Base-by-base conservation (phyloP, 2,329 filamentous ascomycete genomes). In the Cyanodermella asteris region DNA sequence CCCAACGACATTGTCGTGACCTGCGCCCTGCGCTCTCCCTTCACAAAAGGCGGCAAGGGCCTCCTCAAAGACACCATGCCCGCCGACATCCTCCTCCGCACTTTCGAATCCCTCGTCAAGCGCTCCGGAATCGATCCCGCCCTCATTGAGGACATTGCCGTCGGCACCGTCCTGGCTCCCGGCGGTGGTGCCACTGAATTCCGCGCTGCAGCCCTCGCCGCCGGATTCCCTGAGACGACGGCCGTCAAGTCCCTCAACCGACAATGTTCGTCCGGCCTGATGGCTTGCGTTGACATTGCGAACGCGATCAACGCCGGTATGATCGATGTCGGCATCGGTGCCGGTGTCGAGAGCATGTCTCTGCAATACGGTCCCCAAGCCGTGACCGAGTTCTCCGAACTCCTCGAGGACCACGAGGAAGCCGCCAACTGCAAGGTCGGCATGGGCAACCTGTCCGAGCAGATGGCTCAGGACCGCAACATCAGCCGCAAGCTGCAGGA, bases 121-220 rank as follows among this genome's bases (percentile, higher is more conserved):
- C 76, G 80, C 40, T 93, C 82, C 37, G 70, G 71, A 36, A 90
- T 94, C 51, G 76, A 93, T 53, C 82, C 87, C 13, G 57, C 56
- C 18, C 61, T 87, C 18, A 80, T 97, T 24, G 78, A 94, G 51
- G 87, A 97, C 46, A 73, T 97, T 36, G 74, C 74, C 26, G 82
- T 94, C 30, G 87, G 87, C 36, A 74, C 72, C 28, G 87, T 97
- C 16, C 70, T 97, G 24, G 70, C 84, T 11, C 84, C 84, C 17
- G 87, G 87, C 33, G 87, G 81, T 38, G 87, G 84, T 37, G 87
- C 87, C 13, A 94, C 87, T 23, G 87, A 94, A 56, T 93, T 91
- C 70, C 74, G 87, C 36, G 87, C 81, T 31, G 87, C 87, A 18
- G 72, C 73, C 27, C 61, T 94, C 29, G 78, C 80, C 5, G 87